Conservation (phyloP, 176 grass and related monocot species). For the Eragrostis curvula region DNA sequence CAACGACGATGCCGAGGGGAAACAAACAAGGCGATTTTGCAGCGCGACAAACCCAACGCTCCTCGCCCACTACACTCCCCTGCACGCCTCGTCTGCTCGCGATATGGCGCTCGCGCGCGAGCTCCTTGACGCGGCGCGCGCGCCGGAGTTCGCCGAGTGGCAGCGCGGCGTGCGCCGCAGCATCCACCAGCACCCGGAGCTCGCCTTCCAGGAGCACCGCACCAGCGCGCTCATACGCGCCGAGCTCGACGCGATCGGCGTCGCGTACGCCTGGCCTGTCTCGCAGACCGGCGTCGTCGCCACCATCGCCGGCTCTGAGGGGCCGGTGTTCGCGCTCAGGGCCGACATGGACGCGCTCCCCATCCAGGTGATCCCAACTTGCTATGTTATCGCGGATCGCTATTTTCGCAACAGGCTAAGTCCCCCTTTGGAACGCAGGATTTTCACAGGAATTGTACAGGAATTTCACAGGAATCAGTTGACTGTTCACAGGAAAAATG, state of each 20-base stretch:
- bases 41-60: neutral
- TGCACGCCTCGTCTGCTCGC: neutral
- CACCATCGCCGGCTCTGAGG: slow-evolving; percentile 27
- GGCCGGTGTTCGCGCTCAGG: slow-evolving; percentile 69
- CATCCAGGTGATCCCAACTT: slow-evolving; percentile 57
- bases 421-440: no score
- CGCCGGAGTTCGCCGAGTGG: slow-evolving; percentile 67
- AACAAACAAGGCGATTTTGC: neutral
- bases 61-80: neutral
- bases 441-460: no score
- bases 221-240: slow-evolving; percentile 71
- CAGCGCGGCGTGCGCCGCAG: slow-evolving; percentile 46
- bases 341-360: slow-evolving; percentile 96
- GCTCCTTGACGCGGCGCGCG: slow-evolving; percentile 59
- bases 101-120: slow-evolving; percentile 1
- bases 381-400: no score
- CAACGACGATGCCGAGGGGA: neutral
- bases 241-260: slow-evolving; percentile 68
- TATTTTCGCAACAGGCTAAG: neutral
- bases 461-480: no score
- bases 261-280: slow-evolving; percentile 71
- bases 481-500: no score
- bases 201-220: slow-evolving; percentile 74
- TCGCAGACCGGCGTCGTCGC: slow-evolving; percentile 71
- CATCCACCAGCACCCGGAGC: slow-evolving; percentile 84